Evolutionary conservation across 1,139 yeast genomes (phyloP).

Genomic region (Yamadazyma trypodendri): DNA sequence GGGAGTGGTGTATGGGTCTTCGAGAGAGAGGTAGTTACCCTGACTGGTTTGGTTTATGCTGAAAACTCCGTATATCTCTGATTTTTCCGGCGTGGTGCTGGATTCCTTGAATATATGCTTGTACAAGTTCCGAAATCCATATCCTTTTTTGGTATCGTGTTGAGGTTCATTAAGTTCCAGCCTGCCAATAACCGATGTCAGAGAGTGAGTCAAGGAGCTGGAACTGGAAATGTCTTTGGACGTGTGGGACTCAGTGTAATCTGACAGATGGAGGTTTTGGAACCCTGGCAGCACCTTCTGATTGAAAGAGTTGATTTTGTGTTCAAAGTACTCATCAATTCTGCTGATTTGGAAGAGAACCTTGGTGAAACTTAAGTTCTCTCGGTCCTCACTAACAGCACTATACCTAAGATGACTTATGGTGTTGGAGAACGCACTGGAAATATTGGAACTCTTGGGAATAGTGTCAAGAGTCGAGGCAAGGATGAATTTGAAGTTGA

Average conservation of each 20-base stretch:
- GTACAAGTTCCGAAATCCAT: constrained; percentile 7
- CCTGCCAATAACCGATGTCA: not conserved
- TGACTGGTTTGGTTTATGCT: constrained; percentile 7
- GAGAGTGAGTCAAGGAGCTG: not conserved
- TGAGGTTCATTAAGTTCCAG: constrained; percentile 4
- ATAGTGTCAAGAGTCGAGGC: constrained; percentile 14
- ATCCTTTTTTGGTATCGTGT: not conserved
- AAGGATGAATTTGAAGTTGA: constrained; percentile 36
- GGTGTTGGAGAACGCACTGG: constrained; percentile 13
- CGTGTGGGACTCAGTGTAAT: not conserved
- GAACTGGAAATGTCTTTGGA: not conserved
- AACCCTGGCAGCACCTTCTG: not conserved
- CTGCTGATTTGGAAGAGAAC: constrained; percentile 21
- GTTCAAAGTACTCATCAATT: constrained; percentile 19
- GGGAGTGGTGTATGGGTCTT: not conserved
- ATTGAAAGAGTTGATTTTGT: constrained; percentile 8
- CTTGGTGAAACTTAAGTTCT: constrained; percentile 20
- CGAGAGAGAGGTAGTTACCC: not conserved
- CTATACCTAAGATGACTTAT: constrained; percentile 12
- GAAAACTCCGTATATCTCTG: constrained; percentile 22
- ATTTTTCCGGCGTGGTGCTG: not conserved
- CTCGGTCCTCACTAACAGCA: constrained; percentile 13
- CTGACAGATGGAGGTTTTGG: not conserved
- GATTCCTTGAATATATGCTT: constrained; percentile 12
- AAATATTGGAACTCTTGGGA: constrained; percentile 9